These are phyloP conservation scores for Psilocybe cyanescens DNA, from an alignment of 768 basidiomycete genomes.

Conservation along the genomic window DNA sequence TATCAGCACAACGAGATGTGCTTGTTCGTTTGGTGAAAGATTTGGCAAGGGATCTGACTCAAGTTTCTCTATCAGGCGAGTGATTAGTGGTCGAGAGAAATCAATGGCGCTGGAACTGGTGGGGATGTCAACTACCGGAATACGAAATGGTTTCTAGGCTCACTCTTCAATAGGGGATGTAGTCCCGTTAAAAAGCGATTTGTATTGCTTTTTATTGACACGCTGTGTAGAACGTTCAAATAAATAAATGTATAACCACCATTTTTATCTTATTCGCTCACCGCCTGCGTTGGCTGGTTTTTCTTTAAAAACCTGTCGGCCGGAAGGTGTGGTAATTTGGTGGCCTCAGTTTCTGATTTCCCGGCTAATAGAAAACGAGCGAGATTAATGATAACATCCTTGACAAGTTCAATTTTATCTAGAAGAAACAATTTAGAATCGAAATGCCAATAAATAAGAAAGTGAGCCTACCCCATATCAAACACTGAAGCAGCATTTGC, in stretches of 20 bases:
- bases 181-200: slow-evolving; percentile 54
- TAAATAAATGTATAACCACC: background rate
- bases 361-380: slow-evolving; percentile 39
- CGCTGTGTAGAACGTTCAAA: slow-evolving; percentile 7
- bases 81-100: slow-evolving; percentile 66
- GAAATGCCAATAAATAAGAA: background rate
- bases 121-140: background rate
- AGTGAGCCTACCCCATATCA: slow-evolving; percentile 79
- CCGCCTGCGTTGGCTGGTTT: slow-evolving; percentile 23
- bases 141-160: slow-evolving; percentile 6
- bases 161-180: slow-evolving; percentile 48
- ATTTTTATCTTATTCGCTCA: slow-evolving; percentile 3
- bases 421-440: background rate
- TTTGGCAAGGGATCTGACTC: slow-evolving; percentile 69
- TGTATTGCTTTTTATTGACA: slow-evolving; percentile 44
- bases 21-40: slow-evolving; percentile 79
- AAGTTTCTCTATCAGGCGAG: slow-evolving; percentile 63
- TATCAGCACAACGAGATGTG: slow-evolving; percentile 81
- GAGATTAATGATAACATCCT: slow-evolving; percentile 76
- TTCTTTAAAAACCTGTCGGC: slow-evolving; percentile 59
- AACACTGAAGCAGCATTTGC: slow-evolving; percentile 88
- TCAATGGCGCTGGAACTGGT: slow-evolving; percentile 52
- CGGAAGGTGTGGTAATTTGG: slow-evolving; percentile 54
- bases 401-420: slow-evolving; percentile 85
- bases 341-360: slow-evolving; percentile 14